phyloP scores from a whole-genome alignment of 495 filamentous ascomycete genomes.

The Penicillium desertorum region DNA sequence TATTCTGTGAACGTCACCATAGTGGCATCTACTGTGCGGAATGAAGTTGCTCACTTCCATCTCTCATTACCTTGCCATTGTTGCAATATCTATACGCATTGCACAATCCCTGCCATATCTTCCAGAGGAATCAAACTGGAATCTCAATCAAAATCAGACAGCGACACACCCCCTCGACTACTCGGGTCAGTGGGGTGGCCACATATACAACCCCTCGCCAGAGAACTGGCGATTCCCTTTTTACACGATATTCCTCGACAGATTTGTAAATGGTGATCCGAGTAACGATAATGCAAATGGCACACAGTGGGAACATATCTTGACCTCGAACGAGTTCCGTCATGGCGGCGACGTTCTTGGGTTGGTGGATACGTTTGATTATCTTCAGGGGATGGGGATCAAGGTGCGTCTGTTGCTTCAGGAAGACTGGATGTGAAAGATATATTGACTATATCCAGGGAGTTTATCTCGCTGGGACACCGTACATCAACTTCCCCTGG shows the following conservation, averaged over 20 bases:
- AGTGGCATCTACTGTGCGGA: constrained; percentile 17
- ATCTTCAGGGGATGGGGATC: constrained; percentile 43
- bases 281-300: constrained; percentile 40
- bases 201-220: constrained; percentile 38
- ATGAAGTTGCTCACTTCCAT: constrained; percentile 16
- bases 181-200: constrained; percentile 39
- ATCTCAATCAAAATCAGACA: constrained; percentile 35
- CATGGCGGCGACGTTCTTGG: constrained; percentile 41
- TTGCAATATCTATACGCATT: constrained; percentile 17
- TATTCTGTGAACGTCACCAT: constrained; percentile 14
- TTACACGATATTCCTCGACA: constrained; percentile 40
- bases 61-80: constrained; percentile 15
- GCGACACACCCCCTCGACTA: constrained; percentile 32
- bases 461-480: constrained; percentile 32
- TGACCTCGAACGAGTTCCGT: constrained; percentile 38
- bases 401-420: constrained; percentile 19
- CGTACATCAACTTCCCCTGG: constrained; percentile 42
- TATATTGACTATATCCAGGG: constrained; percentile 7
- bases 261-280: constrained; percentile 42
- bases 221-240: constrained; percentile 42
- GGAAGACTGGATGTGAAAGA: constrained; percentile 5
- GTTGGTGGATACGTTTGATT: constrained; percentile 36
- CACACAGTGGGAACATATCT: constrained; percentile 40
- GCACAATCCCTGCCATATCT: constrained; percentile 22
- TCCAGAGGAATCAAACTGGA: constrained; percentile 35